A percentile compares a stretch with the other conserved stretches of the same genome.
Evolutionary conservation across 140 eudicot genomes (phyloP).

Genomic region (Bidens hawaiensis): DNA sequence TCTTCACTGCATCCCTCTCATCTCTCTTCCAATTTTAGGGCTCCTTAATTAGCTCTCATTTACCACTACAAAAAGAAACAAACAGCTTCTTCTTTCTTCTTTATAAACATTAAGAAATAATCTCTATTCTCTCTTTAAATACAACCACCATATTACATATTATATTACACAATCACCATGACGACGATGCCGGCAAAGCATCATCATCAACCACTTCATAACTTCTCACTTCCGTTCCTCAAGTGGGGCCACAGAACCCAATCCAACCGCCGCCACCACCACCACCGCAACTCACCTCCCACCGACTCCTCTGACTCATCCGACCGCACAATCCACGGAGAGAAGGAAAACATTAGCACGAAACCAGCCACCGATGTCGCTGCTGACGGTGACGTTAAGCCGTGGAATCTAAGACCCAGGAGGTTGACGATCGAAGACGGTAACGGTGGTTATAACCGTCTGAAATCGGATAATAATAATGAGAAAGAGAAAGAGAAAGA

Average conservation of each 20-base stretch:
- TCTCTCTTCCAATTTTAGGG: not conserved
- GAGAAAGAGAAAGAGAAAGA: too few relatives aligned
- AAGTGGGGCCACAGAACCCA: slow-evolving; percentile 44
- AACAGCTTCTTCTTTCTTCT: too few relatives aligned
- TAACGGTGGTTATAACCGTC: slow-evolving; percentile 3
- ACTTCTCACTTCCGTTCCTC: slow-evolving; percentile 38
- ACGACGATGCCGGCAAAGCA: slow-evolving; percentile 32
- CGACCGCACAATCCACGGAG: not conserved
- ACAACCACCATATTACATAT: too few relatives aligned
- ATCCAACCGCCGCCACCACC: slow-evolving; percentile 21
- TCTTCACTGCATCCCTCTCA: not conserved
- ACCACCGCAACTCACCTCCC: slow-evolving; percentile 6
- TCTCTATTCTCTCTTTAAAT: too few relatives aligned
- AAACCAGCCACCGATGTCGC: not conserved
- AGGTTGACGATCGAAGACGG: slow-evolving; percentile 6
- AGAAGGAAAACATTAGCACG: not conserved
- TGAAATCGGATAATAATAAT: too few relatives aligned
- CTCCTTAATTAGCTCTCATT: not conserved
- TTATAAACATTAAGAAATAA: too few relatives aligned
- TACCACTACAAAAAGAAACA: too few relatives aligned
- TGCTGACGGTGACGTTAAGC: slow-evolving; percentile 26
- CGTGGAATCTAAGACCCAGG: slow-evolving; percentile 45
- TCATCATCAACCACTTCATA: slow-evolving; percentile 38
- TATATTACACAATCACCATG: slow-evolving; percentile 24
- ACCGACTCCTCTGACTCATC: not conserved